phyloP scores from a whole-genome alignment of 129 eudicot genomes.

The Ambrosia trifida region DNA sequence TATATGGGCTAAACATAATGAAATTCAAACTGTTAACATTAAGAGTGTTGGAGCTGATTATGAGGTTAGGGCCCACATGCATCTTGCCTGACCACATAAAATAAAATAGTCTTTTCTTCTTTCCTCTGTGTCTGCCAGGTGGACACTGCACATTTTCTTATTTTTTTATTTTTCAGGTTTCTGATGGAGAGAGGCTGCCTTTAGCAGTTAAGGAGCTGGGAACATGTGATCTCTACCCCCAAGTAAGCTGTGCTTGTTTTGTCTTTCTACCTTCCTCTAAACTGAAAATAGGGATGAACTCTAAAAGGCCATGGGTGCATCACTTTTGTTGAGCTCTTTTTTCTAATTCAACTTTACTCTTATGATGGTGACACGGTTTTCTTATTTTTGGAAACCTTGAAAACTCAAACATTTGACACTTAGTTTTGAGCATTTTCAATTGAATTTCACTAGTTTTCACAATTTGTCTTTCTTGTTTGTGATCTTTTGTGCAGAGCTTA shows the following conservation, averaged over 20 bases:
- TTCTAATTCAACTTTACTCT: neutral
- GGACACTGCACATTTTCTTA: slow-evolving; percentile 13
- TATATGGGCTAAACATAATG: slow-evolving; percentile 97
- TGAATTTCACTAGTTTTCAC: neutral
- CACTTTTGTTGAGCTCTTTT: slow-evolving; percentile 12
- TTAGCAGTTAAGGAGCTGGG: slow-evolving; percentile 95
- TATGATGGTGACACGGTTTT: slow-evolving; percentile 11
- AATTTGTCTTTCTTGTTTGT: slow-evolving; percentile 6
- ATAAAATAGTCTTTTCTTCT: slow-evolving; percentile 1
- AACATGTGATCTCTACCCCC: slow-evolving; percentile 92
- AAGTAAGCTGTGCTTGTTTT: slow-evolving; percentile 50
- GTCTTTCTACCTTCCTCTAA: neutral
- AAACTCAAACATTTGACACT: slow-evolving; percentile 1
- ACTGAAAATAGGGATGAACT: slow-evolving; percentile 10
- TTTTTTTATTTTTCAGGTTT: slow-evolving; percentile 47
- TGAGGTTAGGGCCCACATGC: slow-evolving; percentile 56
- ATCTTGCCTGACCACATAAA: slow-evolving; percentile 11
- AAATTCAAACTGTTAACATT: slow-evolving; percentile 85
- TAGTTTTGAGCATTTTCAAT: neutral
- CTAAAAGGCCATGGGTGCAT: slow-evolving; percentile 16
- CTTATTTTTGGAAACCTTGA: slow-evolving; percentile 2
- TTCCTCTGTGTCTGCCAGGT: slow-evolving; percentile 8
- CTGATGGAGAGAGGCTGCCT: slow-evolving; percentile 98
- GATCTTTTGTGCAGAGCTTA: slow-evolving; percentile 57
- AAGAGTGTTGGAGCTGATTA: slow-evolving; percentile 85